These are phyloP conservation scores for Gymnopus androsaceus DNA, from an alignment of 1,284 basidiomycete genomes.

Conservation along the genomic window DNA sequence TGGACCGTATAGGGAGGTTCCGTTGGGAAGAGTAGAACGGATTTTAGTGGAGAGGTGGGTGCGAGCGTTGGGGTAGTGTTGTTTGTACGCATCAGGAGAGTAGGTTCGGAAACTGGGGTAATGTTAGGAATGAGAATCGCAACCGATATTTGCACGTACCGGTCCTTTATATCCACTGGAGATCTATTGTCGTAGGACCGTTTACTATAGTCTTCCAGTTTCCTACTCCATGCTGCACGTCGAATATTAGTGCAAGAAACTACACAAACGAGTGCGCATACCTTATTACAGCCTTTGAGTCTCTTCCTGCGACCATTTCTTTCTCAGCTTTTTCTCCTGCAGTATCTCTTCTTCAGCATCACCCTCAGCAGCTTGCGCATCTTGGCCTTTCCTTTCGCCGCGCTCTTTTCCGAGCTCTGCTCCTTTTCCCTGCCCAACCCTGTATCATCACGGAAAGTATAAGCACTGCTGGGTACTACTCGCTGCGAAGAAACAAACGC, in stretches of 20 bases:
- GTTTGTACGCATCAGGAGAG: constrained; percentile 89
- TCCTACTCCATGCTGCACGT: constrained; percentile 76
- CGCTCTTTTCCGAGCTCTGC: no score
- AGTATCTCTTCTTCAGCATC: constrained; percentile 60
- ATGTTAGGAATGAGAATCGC: no score
- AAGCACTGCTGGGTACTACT: constrained; percentile 57
- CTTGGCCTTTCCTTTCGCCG: no score
- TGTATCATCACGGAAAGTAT: constrained; percentile 76
- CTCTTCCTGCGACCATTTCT: constrained; percentile 81
- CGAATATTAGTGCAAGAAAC: not conserved
- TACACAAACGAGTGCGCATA: constrained; percentile 41
- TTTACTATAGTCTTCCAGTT: constrained; percentile 91
- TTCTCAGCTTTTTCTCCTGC: constrained; percentile 73
- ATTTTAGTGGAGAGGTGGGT: constrained; percentile 84
- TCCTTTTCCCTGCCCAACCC: no score
- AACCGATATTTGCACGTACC: no score
- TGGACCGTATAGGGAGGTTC: constrained; percentile 75
- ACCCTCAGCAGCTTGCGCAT: constrained; percentile 57
- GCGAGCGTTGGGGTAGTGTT: constrained; percentile 89
- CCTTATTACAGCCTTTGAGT: constrained; percentile 83
- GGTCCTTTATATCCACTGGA: constrained; percentile 88
- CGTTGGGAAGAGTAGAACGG: constrained; percentile 79
- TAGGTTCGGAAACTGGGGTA: constrained; percentile 90
- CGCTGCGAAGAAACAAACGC: constrained; percentile 68
- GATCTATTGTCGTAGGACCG: constrained; percentile 77